phyloP scores from a whole-genome alignment of 139 green algal genomes.

The Pycnococcus provasolii region DNA sequence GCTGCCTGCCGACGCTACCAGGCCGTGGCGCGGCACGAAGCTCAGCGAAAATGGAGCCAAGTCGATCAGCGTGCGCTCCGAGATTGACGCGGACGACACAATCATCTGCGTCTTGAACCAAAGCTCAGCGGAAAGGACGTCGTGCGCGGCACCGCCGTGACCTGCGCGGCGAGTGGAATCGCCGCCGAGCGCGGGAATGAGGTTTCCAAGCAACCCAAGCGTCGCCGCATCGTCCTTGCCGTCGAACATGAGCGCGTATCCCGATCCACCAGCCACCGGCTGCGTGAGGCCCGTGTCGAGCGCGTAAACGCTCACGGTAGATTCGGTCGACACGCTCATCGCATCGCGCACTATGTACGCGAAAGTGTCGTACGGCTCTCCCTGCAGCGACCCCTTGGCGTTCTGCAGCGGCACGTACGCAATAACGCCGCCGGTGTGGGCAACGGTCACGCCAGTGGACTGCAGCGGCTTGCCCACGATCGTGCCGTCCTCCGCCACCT shows the following conservation, averaged over 20 bases:
- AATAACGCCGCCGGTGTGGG: neutral
- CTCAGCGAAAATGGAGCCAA: neutral
- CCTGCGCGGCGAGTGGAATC: neutral
- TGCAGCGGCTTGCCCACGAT: neutral
- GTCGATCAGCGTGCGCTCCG: constrained; percentile 1
- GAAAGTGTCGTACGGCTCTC: constrained; percentile 5
- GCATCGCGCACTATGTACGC: constrained; percentile 6
- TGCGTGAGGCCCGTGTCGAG: neutral
- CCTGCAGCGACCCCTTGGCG: neutral
- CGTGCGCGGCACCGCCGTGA: neutral
- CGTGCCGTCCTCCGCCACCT: neutral
- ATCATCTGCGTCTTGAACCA: neutral
- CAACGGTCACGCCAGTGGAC: neutral
- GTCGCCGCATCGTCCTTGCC: neutral
- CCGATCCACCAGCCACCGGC: constrained; percentile 6
- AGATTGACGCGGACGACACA: neutral
- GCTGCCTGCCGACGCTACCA: neutral
- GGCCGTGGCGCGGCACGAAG: neutral
- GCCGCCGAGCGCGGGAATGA: neutral
- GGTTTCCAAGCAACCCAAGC: neutral
- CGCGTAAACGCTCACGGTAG: constrained; percentile 3
- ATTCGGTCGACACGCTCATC: neutral
- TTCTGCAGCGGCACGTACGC: constrained; percentile 5
- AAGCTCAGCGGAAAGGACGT: constrained; percentile 6
- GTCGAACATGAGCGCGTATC: constrained; percentile 17